Evolutionary conservation across 805 yeast genomes (phyloP).

Genomic region (Brettanomyces anomalus): DNA sequence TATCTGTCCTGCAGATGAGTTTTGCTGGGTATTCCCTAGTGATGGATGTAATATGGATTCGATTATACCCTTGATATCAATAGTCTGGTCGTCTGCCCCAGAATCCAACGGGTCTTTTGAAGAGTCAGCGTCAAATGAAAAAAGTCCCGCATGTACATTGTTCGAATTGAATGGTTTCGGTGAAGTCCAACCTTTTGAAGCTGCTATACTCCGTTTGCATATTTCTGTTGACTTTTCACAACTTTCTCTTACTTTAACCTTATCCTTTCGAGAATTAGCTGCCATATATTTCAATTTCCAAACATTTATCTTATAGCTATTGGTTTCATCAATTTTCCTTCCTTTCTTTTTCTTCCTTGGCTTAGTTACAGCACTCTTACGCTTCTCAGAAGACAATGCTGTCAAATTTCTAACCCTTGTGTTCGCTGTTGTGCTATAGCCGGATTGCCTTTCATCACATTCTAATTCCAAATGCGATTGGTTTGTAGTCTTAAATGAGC

Average conservation of each 20-base stretch:
- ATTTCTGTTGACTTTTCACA: no score
- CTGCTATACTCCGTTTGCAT: background rate
- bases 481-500: background rate
- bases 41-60: conserved; percentile 1
- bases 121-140: background rate
- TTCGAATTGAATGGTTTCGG: background rate
- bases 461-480: background rate
- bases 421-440: background rate
- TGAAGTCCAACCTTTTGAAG: background rate
- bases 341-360: background rate
- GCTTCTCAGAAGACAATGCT: background rate
- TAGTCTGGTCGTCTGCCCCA: background rate
- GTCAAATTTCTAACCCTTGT: background rate
- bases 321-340: no score
- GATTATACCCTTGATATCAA: background rate
- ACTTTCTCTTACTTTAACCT: background rate
- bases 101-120: background rate
- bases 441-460: background rate
- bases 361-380: background rate
- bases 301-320: no score
- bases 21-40: background rate
- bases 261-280: background rate
- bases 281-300: background rate
- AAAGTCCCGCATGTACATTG: background rate
- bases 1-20: background rate